Percentiles rank a stretch among this genome's conserved stretches.
Conservation (phyloP, 2,329 filamentous ascomycete genomes). For the Hymenoscyphus linearis region DNA sequence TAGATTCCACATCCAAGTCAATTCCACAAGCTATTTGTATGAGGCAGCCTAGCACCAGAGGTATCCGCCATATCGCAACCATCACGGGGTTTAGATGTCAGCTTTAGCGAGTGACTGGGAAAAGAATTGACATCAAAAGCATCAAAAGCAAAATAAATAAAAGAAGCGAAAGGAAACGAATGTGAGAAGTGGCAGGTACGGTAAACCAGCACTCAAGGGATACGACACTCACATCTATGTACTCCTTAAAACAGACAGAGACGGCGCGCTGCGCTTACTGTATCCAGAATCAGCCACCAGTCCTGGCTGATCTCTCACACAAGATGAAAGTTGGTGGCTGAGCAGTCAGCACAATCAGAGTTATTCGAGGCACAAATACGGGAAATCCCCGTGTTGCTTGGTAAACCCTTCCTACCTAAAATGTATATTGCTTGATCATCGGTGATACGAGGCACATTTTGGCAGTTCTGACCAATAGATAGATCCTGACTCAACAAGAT, state of each 20-base stretch:
- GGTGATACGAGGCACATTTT: not conserved
- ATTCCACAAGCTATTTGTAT: constrained; percentile 1
- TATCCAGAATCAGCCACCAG: not conserved
- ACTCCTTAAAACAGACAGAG: not conserved
- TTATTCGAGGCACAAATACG: not conserved
- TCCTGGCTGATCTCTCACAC: not conserved
- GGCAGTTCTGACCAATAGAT: not conserved
- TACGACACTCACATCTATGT: not conserved
- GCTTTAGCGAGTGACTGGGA: not conserved
- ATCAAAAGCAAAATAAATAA: too few relatives aligned
- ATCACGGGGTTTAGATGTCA: not conserved
- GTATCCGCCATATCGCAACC: constrained; percentile 1
- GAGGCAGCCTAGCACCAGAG: not conserved
- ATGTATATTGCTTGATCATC: not conserved
- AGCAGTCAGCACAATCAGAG: not conserved
- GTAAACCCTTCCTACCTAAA: not conserved
- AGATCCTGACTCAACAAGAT: not conserved
- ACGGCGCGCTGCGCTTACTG: too few relatives aligned
- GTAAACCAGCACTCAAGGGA: not conserved
- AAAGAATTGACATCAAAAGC: not conserved
- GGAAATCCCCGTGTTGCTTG: not conserved
- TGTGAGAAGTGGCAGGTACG: not conserved
- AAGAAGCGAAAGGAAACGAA: not conserved
- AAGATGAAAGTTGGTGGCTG: not conserved
- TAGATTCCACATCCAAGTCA: constrained; percentile 10